A percentile compares a stretch with the other conserved stretches of the same genome.
phyloP scores from a whole-genome alignment of 2,329 filamentous ascomycete species.

The Tricladium varicosporioides region DNA sequence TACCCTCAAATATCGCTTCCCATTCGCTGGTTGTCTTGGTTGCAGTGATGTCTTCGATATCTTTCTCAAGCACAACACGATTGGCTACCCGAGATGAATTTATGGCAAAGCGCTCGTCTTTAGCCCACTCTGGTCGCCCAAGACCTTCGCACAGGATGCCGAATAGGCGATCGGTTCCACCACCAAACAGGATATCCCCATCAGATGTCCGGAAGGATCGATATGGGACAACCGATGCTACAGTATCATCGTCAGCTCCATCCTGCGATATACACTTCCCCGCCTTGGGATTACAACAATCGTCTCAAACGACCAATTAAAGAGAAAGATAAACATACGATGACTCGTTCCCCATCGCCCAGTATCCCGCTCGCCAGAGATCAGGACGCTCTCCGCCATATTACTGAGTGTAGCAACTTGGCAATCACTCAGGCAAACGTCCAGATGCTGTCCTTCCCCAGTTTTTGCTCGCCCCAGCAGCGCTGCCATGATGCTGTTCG shows the following conservation, averaged over 20 bases:
- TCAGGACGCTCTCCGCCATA: slow-evolving; percentile 84
- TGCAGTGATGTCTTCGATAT: slow-evolving; percentile 72
- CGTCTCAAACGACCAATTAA: background rate
- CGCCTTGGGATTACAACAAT: background rate
- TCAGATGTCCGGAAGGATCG: slow-evolving; percentile 73
- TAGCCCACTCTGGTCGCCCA: slow-evolving; percentile 55
- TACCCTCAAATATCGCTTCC: slow-evolving; percentile 81
- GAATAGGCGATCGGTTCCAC: slow-evolving; percentile 67
- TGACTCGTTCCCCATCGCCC: slow-evolving; percentile 95
- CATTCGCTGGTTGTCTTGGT: slow-evolving; percentile 81
- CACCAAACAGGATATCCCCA: slow-evolving; percentile 64
- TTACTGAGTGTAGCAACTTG: slow-evolving; percentile 90
- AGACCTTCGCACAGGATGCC: slow-evolving; percentile 59
- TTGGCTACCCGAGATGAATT: slow-evolving; percentile 65
- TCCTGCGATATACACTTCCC: background rate
- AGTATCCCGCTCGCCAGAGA: slow-evolving; percentile 79
- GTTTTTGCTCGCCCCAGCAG: slow-evolving; percentile 70
- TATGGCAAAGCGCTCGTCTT: slow-evolving; percentile 54
- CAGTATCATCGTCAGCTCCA: background rate
- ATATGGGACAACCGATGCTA: slow-evolving; percentile 92
- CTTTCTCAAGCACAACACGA: slow-evolving; percentile 67
- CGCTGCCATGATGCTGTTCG: slow-evolving; percentile 90
- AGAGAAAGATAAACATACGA: slow-evolving; percentile 49
- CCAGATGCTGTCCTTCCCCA: slow-evolving; percentile 82
- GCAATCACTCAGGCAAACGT: slow-evolving; percentile 84